Conservation (phyloP, 805 yeast species). For the Saccharomycopsis fibuligera region DNA sequence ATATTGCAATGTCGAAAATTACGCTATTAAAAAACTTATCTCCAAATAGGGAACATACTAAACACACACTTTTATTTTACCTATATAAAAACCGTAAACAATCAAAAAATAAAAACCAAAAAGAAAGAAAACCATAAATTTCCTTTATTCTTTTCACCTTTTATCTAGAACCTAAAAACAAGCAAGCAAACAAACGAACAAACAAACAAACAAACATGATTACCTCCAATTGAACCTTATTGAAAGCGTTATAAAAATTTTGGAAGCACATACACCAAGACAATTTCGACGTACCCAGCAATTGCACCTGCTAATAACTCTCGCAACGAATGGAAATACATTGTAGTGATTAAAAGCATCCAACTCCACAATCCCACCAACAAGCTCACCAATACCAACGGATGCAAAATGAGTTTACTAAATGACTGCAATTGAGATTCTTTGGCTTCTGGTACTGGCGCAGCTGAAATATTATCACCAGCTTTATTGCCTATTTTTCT, state of each 20-base stretch:
- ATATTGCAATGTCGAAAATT: no score
- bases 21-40: no score
- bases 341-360: constrained; percentile 79
- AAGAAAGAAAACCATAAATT: no score
- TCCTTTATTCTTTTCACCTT: no score
- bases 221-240: no score
- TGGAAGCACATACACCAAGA: constrained; percentile 8
- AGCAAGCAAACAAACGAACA: no score
- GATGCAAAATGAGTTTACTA: constrained; percentile 22
- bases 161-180: no score
- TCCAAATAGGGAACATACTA: no score
- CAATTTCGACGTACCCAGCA: constrained; percentile 18
- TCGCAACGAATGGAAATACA: constrained; percentile 67
- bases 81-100: no score
- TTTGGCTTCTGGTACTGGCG: not conserved
- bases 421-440: constrained; percentile 11
- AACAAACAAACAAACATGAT: no score
- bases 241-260: constrained; percentile 11
- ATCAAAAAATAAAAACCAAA: no score
- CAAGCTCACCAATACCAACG: constrained; percentile 27
- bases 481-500: constrained; percentile 6
- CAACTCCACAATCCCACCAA: constrained; percentile 64
- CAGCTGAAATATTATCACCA: not conserved
- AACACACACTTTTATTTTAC: no score
- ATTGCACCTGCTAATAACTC: constrained; percentile 15